Conservation (phyloP, 345 rosid genomes). For the Lenwebbia sp. region DNA sequence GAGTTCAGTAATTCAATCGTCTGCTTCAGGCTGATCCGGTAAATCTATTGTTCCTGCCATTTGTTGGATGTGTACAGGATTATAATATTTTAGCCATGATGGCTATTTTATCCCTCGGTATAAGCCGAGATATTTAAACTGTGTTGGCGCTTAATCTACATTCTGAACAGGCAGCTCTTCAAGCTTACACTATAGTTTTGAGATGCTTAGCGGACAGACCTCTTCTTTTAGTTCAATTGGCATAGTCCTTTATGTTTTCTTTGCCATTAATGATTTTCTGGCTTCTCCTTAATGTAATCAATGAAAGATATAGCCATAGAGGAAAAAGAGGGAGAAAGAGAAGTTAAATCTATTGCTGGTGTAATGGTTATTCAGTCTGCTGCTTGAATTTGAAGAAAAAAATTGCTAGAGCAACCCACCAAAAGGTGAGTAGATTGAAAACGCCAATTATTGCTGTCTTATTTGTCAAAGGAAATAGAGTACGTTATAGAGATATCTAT, state of each 20-base stretch:
- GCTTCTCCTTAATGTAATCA: neutral
- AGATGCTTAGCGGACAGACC: neutral
- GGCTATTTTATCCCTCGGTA: neutral
- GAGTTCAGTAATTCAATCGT: constrained; percentile 51
- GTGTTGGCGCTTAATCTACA: neutral
- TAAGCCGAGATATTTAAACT: neutral
- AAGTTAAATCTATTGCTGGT: neutral
- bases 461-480: neutral
- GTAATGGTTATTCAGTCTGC: neutral
- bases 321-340: neutral
- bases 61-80: neutral
- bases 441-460: neutral
- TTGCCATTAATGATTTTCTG: neutral
- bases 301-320: neutral
- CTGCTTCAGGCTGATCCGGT: constrained; percentile 52
- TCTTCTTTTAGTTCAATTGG: neutral
- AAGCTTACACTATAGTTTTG: neutral
- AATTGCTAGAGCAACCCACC: neutral
- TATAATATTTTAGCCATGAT: neutral
- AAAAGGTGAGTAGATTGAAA: neutral
- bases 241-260: neutral
- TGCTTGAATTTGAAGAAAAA: neutral
- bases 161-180: neutral
- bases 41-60: neutral
- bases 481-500: neutral